These are phyloP conservation scores for Bothriochloa decipiens DNA, from an alignment of 176 grass and related monocot genomes.

Conservation along the genomic window DNA sequence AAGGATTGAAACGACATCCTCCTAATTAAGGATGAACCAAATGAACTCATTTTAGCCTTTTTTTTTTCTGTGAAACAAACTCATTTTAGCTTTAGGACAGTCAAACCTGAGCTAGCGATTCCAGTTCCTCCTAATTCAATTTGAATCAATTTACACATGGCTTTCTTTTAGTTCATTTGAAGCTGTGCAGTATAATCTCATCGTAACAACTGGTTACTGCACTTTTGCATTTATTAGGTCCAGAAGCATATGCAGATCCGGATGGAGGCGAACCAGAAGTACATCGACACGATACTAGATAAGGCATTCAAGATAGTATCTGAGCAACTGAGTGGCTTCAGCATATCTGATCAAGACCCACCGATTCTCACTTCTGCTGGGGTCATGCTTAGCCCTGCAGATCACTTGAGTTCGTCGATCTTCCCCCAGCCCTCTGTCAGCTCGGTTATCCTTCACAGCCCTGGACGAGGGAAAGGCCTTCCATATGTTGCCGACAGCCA, in stretches of 20 bases:
- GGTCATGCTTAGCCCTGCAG: slow-evolving; percentile 38
- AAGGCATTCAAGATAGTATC: slow-evolving; percentile 76
- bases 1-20: not conserved
- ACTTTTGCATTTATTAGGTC: slow-evolving; percentile 45
- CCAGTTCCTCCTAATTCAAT: not conserved
- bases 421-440: slow-evolving; percentile 61
- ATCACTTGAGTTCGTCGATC: slow-evolving; percentile 54
- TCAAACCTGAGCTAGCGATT: not conserved
- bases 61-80: not conserved
- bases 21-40: not conserved
- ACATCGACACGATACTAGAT: slow-evolving; percentile 70
- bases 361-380: slow-evolving; percentile 39
- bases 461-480: slow-evolving; percentile 43
- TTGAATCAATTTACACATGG: not conserved
- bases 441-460: slow-evolving; percentile 57
- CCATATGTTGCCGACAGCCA: slow-evolving; percentile 31
- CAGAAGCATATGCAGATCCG: slow-evolving; percentile 84
- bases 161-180: not conserved
- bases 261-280: slow-evolving; percentile 72
- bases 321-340: slow-evolving; percentile 67
- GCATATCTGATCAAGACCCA: slow-evolving; percentile 45
- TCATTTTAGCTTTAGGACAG: not conserved
- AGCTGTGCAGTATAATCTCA: not conserved
- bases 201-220: not conserved
- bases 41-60: not conserved